These are phyloP conservation scores for Ustilago esculenta DNA, from an alignment of 1,284 basidiomycete genomes.

Conservation along the genomic window DNA sequence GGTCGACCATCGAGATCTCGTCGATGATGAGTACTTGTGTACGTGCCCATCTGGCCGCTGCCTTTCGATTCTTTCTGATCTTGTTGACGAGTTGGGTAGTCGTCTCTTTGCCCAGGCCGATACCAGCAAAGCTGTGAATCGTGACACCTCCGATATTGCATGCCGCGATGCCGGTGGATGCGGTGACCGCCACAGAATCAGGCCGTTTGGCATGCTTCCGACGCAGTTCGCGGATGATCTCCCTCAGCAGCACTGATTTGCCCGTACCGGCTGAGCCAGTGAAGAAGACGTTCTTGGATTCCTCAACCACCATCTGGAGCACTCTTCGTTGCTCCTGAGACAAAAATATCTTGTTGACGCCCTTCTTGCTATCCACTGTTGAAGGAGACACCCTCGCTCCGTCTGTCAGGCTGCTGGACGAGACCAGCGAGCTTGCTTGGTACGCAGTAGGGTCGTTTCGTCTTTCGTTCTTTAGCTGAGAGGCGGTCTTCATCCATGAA, in stretches of 20 bases:
- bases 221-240: conserved; percentile 78
- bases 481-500: conserved; percentile 40
- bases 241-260: conserved; percentile 90
- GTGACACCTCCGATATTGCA: conserved; percentile 94
- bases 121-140: conserved; percentile 88
- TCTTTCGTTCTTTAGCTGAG: conserved; percentile 31
- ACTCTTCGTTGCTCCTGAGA: conserved; percentile 62
- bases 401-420: conserved; percentile 1
- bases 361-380: conserved; percentile 12
- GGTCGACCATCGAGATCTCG: conserved; percentile 96
- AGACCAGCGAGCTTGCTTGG: conserved; percentile 25
- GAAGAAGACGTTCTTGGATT: conserved; percentile 83
- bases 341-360: conserved; percentile 53
- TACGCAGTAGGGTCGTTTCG: conserved; percentile 31
- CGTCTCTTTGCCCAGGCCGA: conserved; percentile 81
- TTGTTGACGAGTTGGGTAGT: conserved; percentile 75
- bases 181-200: conserved; percentile 82
- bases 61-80: conserved; percentile 78
- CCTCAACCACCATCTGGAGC: conserved; percentile 58
- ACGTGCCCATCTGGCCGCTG: conserved; percentile 75
- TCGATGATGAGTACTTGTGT: conserved; percentile 90
- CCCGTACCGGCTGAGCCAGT: conserved; percentile 94
- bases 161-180: conserved; percentile 87
- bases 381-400: conserved; percentile 10
- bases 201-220: conserved; percentile 70